Conservation (phyloP, 495 filamentous ascomycete genomes). For the Trichoderma asperelloides region DNA sequence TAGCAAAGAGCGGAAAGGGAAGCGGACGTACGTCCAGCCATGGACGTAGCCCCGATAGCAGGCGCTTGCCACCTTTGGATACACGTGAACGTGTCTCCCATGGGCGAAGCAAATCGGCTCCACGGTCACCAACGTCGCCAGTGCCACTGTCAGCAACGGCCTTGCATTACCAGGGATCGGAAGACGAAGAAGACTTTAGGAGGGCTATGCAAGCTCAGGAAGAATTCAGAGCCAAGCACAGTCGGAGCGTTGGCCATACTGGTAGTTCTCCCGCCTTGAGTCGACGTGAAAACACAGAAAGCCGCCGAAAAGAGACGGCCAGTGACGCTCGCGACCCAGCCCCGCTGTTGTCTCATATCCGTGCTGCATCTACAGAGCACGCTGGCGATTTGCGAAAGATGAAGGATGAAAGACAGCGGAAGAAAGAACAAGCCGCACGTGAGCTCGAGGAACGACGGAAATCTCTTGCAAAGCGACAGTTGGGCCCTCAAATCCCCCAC, state of each 20-base stretch:
- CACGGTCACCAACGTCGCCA: slow-evolving; percentile 73
- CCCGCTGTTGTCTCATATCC: slow-evolving; percentile 13
- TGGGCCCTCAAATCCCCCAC: slow-evolving; percentile 69
- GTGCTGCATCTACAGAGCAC: slow-evolving; percentile 25
- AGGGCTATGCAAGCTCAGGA: slow-evolving; percentile 53
- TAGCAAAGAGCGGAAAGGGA: slow-evolving; percentile 26
- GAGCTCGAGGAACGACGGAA: slow-evolving; percentile 81
- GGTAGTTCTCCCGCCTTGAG: slow-evolving; percentile 37
- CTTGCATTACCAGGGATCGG: slow-evolving; percentile 32
- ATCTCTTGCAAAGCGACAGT: slow-evolving; percentile 70
- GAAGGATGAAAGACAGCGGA: slow-evolving; percentile 45
- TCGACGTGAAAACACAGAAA: slow-evolving; percentile 44
- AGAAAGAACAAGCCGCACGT: slow-evolving; percentile 71
- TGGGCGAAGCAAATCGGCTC: slow-evolving; percentile 41
- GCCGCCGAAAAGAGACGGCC: slow-evolving; percentile 31
- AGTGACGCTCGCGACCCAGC: slow-evolving; percentile 4
- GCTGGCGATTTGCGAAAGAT: slow-evolving; percentile 34
- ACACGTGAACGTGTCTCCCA: slow-evolving; percentile 42
- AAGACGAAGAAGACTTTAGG: slow-evolving; percentile 54
- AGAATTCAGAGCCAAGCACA: slow-evolving; percentile 49
- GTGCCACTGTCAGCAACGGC: slow-evolving; percentile 51
- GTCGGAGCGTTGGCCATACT: slow-evolving; percentile 45
- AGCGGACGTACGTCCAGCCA: slow-evolving; percentile 29
- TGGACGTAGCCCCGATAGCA: too few species aligned
- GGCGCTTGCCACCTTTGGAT: slow-evolving; percentile 43